phyloP scores from a whole-genome alignment of 345 rosid genomes.

The Salix suchowensis region DNA sequence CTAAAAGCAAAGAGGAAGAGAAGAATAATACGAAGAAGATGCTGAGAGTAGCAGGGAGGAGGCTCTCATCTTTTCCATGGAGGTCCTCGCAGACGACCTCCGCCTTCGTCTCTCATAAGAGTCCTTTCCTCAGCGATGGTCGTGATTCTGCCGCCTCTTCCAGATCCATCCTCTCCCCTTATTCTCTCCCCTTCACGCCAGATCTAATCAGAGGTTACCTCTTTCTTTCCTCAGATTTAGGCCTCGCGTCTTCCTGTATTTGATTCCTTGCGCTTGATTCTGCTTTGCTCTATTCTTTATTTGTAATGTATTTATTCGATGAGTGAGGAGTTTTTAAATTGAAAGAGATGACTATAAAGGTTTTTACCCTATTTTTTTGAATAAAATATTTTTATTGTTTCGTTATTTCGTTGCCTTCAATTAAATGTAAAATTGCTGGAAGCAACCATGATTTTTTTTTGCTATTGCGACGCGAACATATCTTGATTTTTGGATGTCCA shows the following conservation, averaged over 20 bases:
- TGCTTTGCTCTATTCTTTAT: background rate
- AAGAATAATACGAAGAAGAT: constrained; percentile 32
- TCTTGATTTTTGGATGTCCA: background rate
- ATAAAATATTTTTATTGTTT: background rate
- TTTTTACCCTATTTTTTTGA: background rate
- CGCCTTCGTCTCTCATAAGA: constrained; percentile 28
- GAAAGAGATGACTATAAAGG: background rate
- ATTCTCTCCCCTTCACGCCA: constrained; percentile 20
- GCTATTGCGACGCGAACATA: background rate
- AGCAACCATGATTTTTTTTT: background rate
- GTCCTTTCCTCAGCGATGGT: constrained; percentile 20
- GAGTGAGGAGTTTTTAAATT: background rate
- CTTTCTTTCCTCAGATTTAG: background rate
- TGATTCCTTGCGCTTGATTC: background rate
- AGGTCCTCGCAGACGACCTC: constrained; percentile 38
- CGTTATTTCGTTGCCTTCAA: no score
- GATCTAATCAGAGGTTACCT: constrained; percentile 54
- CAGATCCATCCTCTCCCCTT: constrained; percentile 34
- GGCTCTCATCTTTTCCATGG: constrained; percentile 51
- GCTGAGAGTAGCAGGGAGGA: constrained; percentile 76
- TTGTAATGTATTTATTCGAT: background rate
- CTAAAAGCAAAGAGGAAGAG: background rate
- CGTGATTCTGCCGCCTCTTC: constrained; percentile 16
- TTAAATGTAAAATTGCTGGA: background rate
- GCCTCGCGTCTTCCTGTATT: background rate